A percentile compares a stretch with the other conserved stretches of the same genome.
phyloP scores from a whole-genome alignment of 306 rosid species.

The Carpinus fangiana region DNA sequence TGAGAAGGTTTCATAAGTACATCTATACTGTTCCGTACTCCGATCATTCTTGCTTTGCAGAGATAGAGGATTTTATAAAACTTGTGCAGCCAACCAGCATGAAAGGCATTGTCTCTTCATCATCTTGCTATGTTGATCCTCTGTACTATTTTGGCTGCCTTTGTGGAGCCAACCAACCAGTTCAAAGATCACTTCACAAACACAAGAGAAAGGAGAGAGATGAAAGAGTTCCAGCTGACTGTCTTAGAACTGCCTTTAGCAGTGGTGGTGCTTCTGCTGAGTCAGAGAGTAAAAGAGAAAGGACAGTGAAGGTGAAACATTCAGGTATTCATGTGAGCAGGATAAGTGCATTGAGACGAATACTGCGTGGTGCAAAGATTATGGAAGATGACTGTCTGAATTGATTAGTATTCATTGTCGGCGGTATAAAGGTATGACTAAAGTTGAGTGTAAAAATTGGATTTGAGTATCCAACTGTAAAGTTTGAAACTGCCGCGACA shows the following conservation, averaged over 20 bases:
- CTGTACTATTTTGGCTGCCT: slow-evolving; percentile 58
- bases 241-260: slow-evolving; percentile 11
- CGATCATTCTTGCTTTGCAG: slow-evolving; percentile 64
- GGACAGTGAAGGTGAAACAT: slow-evolving; percentile 30
- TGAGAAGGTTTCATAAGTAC: slow-evolving; percentile 42
- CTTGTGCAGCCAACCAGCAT: slow-evolving; percentile 57
- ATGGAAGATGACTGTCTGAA: slow-evolving; percentile 30
- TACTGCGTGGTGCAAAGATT: slow-evolving; percentile 53
- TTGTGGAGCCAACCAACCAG: slow-evolving; percentile 46
- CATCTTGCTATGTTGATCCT: slow-evolving; percentile 66
- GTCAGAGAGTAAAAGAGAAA: slow-evolving; percentile 27
- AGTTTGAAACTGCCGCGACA: slow-evolving; percentile 12
- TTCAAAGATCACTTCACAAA: slow-evolving; percentile 16
- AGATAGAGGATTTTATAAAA: slow-evolving; percentile 58
- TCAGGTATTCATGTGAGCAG: slow-evolving; percentile 37
- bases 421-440: neutral
- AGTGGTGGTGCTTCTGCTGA: slow-evolving; percentile 11
- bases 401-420: slow-evolving; percentile 11
- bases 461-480: neutral
- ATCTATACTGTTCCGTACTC: slow-evolving; percentile 67
- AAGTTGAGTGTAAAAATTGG: neutral
- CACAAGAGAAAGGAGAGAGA: slow-evolving; percentile 32
- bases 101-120: slow-evolving; percentile 63
- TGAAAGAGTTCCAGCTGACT: slow-evolving; percentile 21
- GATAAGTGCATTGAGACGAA: slow-evolving; percentile 44